A percentile compares a stretch with the other conserved stretches of the same genome.
phyloP scores from a whole-genome alignment of 352 stramenopile genomes.

The Phytophthora podocarpi region DNA sequence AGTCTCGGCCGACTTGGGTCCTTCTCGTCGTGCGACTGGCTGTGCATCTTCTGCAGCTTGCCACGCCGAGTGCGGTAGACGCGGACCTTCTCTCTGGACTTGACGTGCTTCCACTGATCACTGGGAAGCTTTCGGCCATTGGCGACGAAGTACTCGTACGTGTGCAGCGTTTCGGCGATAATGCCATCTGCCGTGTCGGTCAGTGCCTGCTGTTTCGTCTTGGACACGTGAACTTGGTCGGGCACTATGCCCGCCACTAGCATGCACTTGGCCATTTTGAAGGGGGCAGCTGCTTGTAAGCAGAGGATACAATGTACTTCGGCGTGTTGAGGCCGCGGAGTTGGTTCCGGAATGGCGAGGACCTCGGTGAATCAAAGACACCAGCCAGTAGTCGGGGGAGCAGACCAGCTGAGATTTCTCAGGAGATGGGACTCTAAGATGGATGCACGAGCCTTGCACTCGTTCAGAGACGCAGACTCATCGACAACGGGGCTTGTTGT shows the following conservation, averaged over 20 bases:
- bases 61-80: conserved; percentile 53
- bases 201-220: conserved; percentile 42
- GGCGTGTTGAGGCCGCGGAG: neutral
- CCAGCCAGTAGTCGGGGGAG: conserved; percentile 3
- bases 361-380: conserved; percentile 20
- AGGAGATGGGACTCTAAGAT: conserved; percentile 22
- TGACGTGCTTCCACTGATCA: conserved; percentile 58
- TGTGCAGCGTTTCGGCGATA: conserved; percentile 60
- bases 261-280: conserved; percentile 14
- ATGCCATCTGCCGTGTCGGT: conserved; percentile 54
- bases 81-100: conserved; percentile 52
- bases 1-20: conserved; percentile 42
- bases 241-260: conserved; percentile 6
- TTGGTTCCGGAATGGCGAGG: conserved; percentile 21
- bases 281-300: neutral
- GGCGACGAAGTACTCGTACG: conserved; percentile 56
- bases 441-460: conserved; percentile 15
- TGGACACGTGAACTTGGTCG: conserved; percentile 19
- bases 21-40: conserved; percentile 27
- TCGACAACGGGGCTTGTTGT: conserved; percentile 16
- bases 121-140: conserved; percentile 37
- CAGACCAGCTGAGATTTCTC: conserved; percentile 20
- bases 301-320: too few species aligned
- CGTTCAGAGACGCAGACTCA: conserved; percentile 2
- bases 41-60: conserved; percentile 29